Conservation (phyloP, 1,284 basidiomycete genomes). For the Leucoagaricus sp. region DNA sequence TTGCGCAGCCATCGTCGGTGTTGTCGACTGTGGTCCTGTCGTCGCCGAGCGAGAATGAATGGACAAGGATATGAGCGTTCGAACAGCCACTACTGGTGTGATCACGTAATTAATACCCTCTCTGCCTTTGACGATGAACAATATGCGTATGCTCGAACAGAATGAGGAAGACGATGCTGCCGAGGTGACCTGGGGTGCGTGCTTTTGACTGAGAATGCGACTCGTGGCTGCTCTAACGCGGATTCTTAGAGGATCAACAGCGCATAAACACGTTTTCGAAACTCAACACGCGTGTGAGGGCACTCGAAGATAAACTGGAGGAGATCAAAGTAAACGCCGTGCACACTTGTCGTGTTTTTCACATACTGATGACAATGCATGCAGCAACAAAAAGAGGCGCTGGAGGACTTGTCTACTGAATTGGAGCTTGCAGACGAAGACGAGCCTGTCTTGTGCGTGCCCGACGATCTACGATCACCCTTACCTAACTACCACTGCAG, state of each 20-base stretch:
- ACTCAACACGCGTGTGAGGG: slow-evolving; percentile 78
- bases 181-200: slow-evolving; percentile 90
- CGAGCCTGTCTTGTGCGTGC: slow-evolving; percentile 70
- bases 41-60: neutral
- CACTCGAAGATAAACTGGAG: slow-evolving; percentile 74
- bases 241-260: slow-evolving; percentile 84
- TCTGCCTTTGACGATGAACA: slow-evolving; percentile 6
- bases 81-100: neutral
- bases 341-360: slow-evolving; percentile 11
- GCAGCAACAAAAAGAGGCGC: slow-evolving; percentile 90
- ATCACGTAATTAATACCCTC: slow-evolving; percentile 4
- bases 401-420: slow-evolving; percentile 88
- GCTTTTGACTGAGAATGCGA: neutral
- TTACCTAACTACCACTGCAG: slow-evolving; percentile 37
- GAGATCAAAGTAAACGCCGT: slow-evolving; percentile 61
- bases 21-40: too few relatives aligned
- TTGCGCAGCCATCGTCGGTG: too few relatives aligned
- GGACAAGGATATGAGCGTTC: too few relatives aligned
- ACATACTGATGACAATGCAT: neutral
- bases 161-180: slow-evolving; percentile 85
- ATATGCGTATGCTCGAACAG: slow-evolving; percentile 50
- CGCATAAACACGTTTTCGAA: slow-evolving; percentile 93
- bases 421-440: slow-evolving; percentile 90
- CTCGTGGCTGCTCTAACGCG: slow-evolving; percentile 14
- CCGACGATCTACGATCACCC: neutral